phyloP scores from a whole-genome alignment of 352 stramenopile species.

The Globisporangium echinulatum region DNA sequence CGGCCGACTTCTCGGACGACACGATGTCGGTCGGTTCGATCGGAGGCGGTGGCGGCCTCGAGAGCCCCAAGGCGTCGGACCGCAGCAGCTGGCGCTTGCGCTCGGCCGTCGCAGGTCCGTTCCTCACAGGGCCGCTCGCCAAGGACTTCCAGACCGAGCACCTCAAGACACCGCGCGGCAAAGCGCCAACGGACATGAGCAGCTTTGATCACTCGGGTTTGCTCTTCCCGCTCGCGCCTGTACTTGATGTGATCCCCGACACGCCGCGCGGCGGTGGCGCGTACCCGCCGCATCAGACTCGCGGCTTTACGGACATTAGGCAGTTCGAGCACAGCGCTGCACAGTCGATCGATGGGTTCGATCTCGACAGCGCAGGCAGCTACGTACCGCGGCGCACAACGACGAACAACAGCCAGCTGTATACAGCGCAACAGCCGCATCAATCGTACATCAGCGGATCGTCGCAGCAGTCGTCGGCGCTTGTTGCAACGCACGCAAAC shows the following conservation, averaged over 20 bases:
- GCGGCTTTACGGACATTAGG: slow-evolving; percentile 20
- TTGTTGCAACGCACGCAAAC: slow-evolving; percentile 5
- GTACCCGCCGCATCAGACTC: slow-evolving; percentile 13
- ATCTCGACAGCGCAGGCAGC: slow-evolving; percentile 8
- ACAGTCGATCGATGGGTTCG: slow-evolving; percentile 12
- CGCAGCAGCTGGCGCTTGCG: slow-evolving; percentile 21
- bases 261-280: slow-evolving; percentile 9
- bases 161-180: slow-evolving; percentile 23
- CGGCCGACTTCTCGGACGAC: slow-evolving; percentile 22
- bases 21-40: slow-evolving; percentile 30
- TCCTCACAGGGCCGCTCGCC: slow-evolving; percentile 32
- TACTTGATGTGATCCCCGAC: slow-evolving; percentile 20
- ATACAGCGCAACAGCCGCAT: slow-evolving; percentile 2
- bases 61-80: slow-evolving; percentile 26
- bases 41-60: slow-evolving; percentile 4
- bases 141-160: slow-evolving; percentile 23
- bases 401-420: slow-evolving; percentile 12
- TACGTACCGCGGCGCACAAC: slow-evolving; percentile 2
- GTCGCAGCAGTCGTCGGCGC: slow-evolving; percentile 7
- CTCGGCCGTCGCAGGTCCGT: slow-evolving; percentile 25
- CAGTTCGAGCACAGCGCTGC: slow-evolving; percentile 16
- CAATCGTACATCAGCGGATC: slow-evolving; percentile 5
- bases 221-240: slow-evolving; percentile 29
- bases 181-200: slow-evolving; percentile 19
- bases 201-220: slow-evolving; percentile 27